Conservation (phyloP, 225 moss, liverwort and hornwort species). For the Polytrichum formosum region DNA sequence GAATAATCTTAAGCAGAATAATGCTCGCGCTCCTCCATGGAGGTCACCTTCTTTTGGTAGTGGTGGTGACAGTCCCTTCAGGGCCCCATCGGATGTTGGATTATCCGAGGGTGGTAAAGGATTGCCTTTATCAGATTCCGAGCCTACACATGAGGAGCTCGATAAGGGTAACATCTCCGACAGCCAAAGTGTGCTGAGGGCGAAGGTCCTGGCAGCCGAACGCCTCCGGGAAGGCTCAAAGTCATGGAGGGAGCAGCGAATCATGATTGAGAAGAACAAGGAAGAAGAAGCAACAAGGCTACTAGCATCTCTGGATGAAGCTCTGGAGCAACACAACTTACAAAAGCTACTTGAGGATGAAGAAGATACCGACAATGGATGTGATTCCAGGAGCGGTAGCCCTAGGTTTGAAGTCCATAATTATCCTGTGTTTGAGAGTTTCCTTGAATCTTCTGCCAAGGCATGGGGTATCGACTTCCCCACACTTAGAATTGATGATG, state of each 20-base stretch:
- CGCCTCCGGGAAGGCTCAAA: conserved; percentile 36
- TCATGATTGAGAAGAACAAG: conserved; percentile 19
- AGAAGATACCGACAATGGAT: conserved; percentile 14
- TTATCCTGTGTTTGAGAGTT: conserved; percentile 52
- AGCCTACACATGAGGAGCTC: conserved; percentile 16
- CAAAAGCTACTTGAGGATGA: conserved; percentile 34
- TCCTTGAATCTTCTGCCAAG: conserved; percentile 43
- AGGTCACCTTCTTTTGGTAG: conserved; percentile 34
- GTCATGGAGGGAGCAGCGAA: conserved; percentile 32
- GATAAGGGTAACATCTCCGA: conserved; percentile 34
- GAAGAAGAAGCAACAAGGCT: conserved; percentile 39
- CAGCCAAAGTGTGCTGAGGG: conserved; percentile 34
- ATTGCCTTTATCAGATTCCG: conserved; percentile 15
- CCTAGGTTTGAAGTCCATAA: conserved; percentile 35
- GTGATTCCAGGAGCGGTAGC: conserved; percentile 17
- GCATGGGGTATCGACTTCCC: conserved; percentile 43
- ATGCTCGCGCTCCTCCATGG: conserved; percentile 18
- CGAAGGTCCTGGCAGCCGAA: conserved; percentile 39
- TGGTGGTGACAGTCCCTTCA: conserved; percentile 22
- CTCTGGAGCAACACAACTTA: conserved; percentile 34
- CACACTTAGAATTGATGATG: conserved; percentile 14
- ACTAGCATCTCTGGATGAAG: conserved; percentile 34
- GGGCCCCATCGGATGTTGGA: conserved; percentile 22
- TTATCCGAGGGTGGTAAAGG: conserved; percentile 15
- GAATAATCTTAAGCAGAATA: conserved; percentile 21